Percentiles rank a stretch among this genome's conserved stretches.
phyloP scores from a whole-genome alignment of 2,329 filamentous ascomycete genomes.

The Aspergillus fructus region DNA sequence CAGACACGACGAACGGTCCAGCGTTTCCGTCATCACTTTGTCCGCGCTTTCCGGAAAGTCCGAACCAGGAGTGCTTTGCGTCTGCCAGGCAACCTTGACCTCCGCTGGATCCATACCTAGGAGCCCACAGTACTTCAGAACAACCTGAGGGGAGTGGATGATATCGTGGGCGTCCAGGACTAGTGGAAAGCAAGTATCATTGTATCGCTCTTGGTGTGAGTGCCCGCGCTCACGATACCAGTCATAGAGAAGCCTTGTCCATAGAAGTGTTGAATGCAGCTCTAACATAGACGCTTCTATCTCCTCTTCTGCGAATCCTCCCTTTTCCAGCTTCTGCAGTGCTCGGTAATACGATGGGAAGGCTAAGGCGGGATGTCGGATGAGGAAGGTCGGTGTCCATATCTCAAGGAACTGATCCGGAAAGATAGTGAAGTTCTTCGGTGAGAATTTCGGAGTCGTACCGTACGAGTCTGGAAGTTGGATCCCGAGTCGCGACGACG shows the following conservation, averaged over 20 bases:
- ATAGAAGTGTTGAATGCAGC: no score
- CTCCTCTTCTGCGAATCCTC: constrained; percentile 23
- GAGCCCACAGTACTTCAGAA: constrained; percentile 27
- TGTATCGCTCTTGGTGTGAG: constrained; percentile 7
- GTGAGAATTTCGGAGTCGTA: not conserved
- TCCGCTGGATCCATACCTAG: constrained; percentile 33
- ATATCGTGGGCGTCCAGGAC: constrained; percentile 42
- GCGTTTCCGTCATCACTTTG: constrained; percentile 27
- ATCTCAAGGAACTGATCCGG: constrained; percentile 36
- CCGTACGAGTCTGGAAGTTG: not conserved
- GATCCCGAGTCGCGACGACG: not conserved
- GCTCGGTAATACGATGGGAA: constrained; percentile 41
- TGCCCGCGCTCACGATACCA: constrained; percentile 29
- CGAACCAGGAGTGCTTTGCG: not conserved
- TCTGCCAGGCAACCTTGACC: constrained; percentile 34
- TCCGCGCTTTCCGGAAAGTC: constrained; percentile 2
- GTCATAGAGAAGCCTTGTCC: constrained; percentile 29
- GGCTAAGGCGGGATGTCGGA: constrained; percentile 41
- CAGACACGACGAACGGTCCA: constrained; percentile 34
- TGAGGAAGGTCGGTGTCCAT: constrained; percentile 36
- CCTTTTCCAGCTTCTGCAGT: constrained; percentile 19
- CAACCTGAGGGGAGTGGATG: constrained; percentile 33
- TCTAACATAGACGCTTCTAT: constrained; percentile 27
- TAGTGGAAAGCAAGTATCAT: constrained; percentile 19
- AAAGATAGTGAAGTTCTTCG: constrained; percentile 33